Percentiles rank a stretch among this genome's conserved stretches.
Evolutionary conservation across 306 rosid species (phyloP).

Genomic region (Cicer judaicum): DNA sequence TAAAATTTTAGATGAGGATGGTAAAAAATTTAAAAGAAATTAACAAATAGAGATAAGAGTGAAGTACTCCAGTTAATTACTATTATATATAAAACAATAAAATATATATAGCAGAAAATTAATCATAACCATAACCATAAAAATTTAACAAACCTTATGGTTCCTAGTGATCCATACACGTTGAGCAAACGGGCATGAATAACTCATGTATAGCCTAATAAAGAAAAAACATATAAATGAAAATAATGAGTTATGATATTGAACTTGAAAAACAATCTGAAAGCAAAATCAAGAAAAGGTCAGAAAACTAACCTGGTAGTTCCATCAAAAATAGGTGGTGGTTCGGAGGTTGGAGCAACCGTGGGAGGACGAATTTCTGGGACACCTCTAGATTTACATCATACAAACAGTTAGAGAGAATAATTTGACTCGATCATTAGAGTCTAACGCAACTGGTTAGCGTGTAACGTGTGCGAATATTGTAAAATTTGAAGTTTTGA

Average conservation of each 20-base stretch:
- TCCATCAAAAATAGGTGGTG: conserved; percentile 73
- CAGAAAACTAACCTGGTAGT: conserved; percentile 59
- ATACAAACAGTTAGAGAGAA: conserved; percentile 5
- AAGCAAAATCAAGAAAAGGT: background rate
- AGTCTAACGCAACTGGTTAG: no score
- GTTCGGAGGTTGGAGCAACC: conserved; percentile 55
- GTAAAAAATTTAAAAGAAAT: no score
- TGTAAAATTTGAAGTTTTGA: no score
- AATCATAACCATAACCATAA: background rate
- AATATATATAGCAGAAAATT: background rate
- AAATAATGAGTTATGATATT: background rate
- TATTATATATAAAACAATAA: no score
- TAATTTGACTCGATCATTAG: background rate
- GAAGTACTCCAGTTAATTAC: no score
- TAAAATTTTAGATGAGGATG: no score
- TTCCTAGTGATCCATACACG: conserved; percentile 80
- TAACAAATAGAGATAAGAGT: no score
- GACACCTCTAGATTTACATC: background rate
- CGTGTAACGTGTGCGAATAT: no score
- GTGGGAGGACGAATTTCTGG: conserved; percentile 46
- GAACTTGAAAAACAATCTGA: background rate
- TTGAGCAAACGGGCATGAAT: conserved; percentile 69
- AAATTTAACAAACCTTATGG: conserved; percentile 57
- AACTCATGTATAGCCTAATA: conserved; percentile 58
- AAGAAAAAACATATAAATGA: background rate